Evolutionary conservation across 1,284 basidiomycete species (phyloP), one percentile per base, ranked within the genome.

Genomic region (Irpex sp.): DNA sequence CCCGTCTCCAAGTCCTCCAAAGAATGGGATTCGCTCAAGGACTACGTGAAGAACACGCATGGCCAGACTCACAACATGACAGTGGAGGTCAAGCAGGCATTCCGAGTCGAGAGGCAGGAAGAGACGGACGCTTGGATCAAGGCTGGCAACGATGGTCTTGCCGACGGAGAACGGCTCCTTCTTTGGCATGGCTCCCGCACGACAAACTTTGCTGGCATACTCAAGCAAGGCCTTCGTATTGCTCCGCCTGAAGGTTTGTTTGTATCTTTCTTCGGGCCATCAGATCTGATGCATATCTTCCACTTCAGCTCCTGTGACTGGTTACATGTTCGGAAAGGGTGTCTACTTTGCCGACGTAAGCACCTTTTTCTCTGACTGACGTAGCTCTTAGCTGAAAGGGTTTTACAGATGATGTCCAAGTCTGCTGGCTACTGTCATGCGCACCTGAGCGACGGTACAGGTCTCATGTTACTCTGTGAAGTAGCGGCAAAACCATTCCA

Each of bases 311-410:
- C 57, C 56, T 31, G 60, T 62, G 17, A 37, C 59, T 68, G 79
- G 81, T 0, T 87, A 87, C 70, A 87, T 87, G 86, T 88, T 88
- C 69, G 87, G 87, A 59, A 88, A 88, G 74, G 87, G 86, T 52
- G 83, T 87, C 34, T 88, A 88, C 71, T 85, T 88, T 62, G 86
- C 86, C 9, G 86, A 89, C 74, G 85, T 85, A 68, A 72, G 83
- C 71, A n/a, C 5, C 51, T 19, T 34, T 5, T 47, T 31, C 48
- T 54, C 31, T 5, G 15, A 60, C 62, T 44, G 26, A 26, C 26
- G 26, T 26, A 3, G 26, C 26, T 26, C 26, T 26, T 3, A 26
- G 26, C 26, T 26, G 26, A 26, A 26, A 26, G 26, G 26, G 26
- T 26, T 26, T 26, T 51, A 2, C 60, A 86, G 83, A 86, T 87